Evolutionary conservation across 495 filamentous ascomycete species (phyloP), one percentile per base, ranked within the genome.

Genomic region (Copromyces sp.): DNA sequence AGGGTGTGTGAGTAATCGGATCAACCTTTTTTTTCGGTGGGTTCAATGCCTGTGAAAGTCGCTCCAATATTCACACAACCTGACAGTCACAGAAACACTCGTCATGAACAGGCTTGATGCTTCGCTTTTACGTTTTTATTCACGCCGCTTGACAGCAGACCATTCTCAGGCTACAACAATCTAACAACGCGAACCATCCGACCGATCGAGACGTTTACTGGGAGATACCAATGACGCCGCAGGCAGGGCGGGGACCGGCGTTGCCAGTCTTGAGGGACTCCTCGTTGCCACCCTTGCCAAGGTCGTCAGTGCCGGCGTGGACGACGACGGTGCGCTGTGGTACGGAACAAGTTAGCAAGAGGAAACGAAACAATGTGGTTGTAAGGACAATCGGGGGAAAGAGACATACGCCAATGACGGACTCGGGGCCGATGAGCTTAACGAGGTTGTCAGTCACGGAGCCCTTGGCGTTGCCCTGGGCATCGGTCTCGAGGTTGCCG

Each of bases 201-300:
- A 32, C 53, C 53, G 7, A 29, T 39, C 9, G 47, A 69, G 8
- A 24, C 17, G 61, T 77, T 84, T 86, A 88, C 75, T 81, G 82
- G 70, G 92, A 88, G 86, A 97, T 97, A 75, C 93, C 93, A 78
- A 97, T 97, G 80, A 97, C 94, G 88, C 95, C 95, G 83, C 95
- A 99, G 80, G 95, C 96, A 76, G 95, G 95, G 77, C 95, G 92
- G 71, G 83, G 78, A 75, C 95, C 95, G 81, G 95, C 96, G 82
- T 98, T 98, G 74, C 95, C 96, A 69, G 96, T 99, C 89, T 94
- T 97, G 86, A 95, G 93, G 78, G 93, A 96, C 88, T 97, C 93
- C 85, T 93, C 90, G 84, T 92, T 88, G 69, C 86, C 92, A 78
- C 94, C 94, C 86, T 90, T 89, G 81, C 96, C 95, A 73, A 99